Evolutionary conservation across 768 basidiomycete genomes (phyloP), one percentile per base, ranked within the genome.

Genomic region (Leucosporidium scottii): DNA sequence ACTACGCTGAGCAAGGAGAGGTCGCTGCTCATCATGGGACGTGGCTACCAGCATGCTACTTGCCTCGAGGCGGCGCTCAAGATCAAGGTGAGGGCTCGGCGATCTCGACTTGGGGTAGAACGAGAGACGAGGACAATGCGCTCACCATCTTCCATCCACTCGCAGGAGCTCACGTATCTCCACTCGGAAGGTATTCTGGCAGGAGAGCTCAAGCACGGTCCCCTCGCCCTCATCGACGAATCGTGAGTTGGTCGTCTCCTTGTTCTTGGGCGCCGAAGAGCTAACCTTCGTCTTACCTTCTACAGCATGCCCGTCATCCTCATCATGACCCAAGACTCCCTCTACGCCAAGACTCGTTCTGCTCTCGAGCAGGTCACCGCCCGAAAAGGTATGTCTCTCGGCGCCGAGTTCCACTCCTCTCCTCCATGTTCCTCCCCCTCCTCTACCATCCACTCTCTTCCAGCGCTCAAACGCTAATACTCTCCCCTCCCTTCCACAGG

Each of bases 191-290:
- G 89, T 77, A 97, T 98, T 78, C 86, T 99, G 65, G 96, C 96
- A 28, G 96, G 96, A 74, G 96, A 99, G 82, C 83, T 99, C 72
- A 99, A 99, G 82, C 96, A 99, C 78, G 96, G 96, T 55, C 96
- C 96, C 64, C 86, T 99, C 64, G 96, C 96, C 62, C 81, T 99
- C 73, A 89, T 99, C 75, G 96, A 99, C 77, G 96, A 98, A 81
- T 93, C 94, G 81, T 91, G 86, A 92, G 51, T 66, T 34, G 34
- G 74, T 74, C 31, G n/a, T 10, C 21, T n/a, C 61, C 21, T 47
- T 25, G 5, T 34, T 13, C 20, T 20, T 34, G 31, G 34, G 15
- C 48, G 48, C 36, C 30, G 60, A 23, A 44, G 39, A 44, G 8
- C 39, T 69, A 27, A 12, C 49, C 36, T 17, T 28, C n/a, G 3